Evolutionary conservation across 2,329 filamentous ascomycete genomes (phyloP).

Genomic region (Stagonosporopsis vannaccii): DNA sequence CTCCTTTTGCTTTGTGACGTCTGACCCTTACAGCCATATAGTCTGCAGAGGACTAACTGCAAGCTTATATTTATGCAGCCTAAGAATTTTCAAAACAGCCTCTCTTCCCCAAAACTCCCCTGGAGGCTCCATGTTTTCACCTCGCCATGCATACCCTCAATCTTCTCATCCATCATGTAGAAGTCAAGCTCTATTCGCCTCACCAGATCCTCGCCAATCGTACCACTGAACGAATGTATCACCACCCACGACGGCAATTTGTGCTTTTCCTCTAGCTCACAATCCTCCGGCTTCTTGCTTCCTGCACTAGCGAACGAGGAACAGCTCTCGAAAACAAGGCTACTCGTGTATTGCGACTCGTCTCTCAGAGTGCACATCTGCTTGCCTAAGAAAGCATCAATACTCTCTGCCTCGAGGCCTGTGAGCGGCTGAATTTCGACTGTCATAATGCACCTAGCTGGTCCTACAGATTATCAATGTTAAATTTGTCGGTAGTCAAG

Average conservation of each 20-base stretch:
- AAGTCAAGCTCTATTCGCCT: constrained; percentile 11
- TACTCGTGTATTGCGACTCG: neutral
- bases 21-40: no score
- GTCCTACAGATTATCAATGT: neutral
- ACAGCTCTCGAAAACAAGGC: constrained; percentile 1
- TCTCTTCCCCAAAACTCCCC: neutral
- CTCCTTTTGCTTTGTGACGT: no score
- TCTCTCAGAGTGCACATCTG: neutral
- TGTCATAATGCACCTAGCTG: neutral
- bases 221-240: neutral
- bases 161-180: constrained; percentile 19
- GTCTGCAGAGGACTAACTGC: neutral
- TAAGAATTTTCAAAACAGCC: neutral
- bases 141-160: neutral
- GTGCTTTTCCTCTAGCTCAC: neutral
- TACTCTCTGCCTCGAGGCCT: neutral
- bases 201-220: constrained; percentile 1
- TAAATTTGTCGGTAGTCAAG: neutral
- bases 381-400: neutral
- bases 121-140: neutral
- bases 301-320: constrained; percentile 1
- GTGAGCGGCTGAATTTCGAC: neutral
- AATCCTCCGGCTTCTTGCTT: neutral
- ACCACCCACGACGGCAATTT: neutral
- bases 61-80: neutral